Evolutionary conservation across 2,329 filamentous ascomycete species (phyloP).

Genomic region (Juglanconis oblonga): DNA sequence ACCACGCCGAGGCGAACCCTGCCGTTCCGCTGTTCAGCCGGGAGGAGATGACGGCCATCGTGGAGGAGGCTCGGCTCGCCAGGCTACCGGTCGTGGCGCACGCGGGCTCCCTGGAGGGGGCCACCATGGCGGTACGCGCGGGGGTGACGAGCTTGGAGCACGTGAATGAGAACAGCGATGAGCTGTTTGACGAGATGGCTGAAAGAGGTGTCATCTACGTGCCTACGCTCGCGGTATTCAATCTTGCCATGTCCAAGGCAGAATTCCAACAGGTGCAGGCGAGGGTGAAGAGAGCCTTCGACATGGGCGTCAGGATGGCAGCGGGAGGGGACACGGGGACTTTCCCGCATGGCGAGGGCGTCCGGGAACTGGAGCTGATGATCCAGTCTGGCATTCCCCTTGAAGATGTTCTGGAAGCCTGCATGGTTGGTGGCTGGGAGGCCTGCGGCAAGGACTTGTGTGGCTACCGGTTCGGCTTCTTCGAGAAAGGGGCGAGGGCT

Average conservation of each 20-base stretch:
- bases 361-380: conserved; percentile 53
- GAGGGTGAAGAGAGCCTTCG: conserved; percentile 41
- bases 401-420: conserved; percentile 46
- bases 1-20: conserved; percentile 32
- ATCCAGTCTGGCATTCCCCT: conserved; percentile 47
- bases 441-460: conserved; percentile 51
- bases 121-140: conserved; percentile 43
- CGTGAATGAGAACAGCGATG: conserved; percentile 34
- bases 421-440: conserved; percentile 52
- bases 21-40: conserved; percentile 43
- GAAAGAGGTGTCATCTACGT: conserved; percentile 46
- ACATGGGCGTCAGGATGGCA: conserved; percentile 47
- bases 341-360: conserved; percentile 51
- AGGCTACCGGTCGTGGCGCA: conserved; percentile 42
- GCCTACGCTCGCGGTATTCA: conserved; percentile 48
- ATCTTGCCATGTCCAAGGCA: conserved; percentile 23
- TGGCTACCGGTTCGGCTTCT: conserved; percentile 49
- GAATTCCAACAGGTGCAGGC: conserved; percentile 25
- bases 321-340: conserved; percentile 54
- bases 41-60: conserved; percentile 49
- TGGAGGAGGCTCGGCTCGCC: conserved; percentile 41
- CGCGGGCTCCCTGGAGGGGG: conserved; percentile 37
- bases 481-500: conserved; percentile 46
- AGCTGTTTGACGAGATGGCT: conserved; percentile 41
- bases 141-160: conserved; percentile 49